Conservation (phyloP, 2,329 filamentous ascomycete genomes). For the Rhinocladiella similis region DNA sequence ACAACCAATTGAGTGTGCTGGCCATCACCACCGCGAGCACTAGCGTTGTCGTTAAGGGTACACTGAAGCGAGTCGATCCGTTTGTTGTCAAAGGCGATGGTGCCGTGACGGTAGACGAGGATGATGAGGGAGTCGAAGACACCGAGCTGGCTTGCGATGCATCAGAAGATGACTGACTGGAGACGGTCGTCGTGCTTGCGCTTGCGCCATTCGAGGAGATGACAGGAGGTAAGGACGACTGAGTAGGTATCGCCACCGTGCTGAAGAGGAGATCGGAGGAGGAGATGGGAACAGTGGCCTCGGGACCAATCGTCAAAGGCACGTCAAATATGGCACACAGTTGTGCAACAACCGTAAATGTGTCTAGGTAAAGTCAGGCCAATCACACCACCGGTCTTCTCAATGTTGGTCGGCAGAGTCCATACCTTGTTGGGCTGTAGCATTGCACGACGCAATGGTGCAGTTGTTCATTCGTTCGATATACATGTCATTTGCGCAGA, state of each 20-base stretch:
- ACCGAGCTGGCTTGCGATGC: not conserved
- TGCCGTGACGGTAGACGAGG: constrained; percentile 5
- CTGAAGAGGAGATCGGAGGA: constrained; percentile 23
- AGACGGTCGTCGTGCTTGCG: not conserved
- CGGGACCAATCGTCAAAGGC: constrained; percentile 23
- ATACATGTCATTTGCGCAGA: constrained; percentile 26
- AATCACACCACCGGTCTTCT: no score
- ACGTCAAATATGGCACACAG: constrained; percentile 24
- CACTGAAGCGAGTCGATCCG: constrained; percentile 1
- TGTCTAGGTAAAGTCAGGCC: constrained; percentile 13
- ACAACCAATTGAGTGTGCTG: constrained; percentile 5
- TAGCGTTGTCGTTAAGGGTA: constrained; percentile 3
- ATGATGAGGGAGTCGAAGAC: constrained; percentile 2
- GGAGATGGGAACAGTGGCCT: constrained; percentile 20
- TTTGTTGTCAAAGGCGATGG: constrained; percentile 8
- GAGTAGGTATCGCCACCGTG: constrained; percentile 20
- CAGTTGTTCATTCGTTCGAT: constrained; percentile 26
- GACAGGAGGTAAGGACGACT: constrained; percentile 18
- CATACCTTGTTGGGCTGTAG: constrained; percentile 24
- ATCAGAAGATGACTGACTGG: not conserved
- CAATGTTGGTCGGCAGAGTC: not conserved
- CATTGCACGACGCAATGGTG: constrained; percentile 22
- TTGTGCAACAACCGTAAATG: constrained; percentile 24
- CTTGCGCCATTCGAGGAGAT: constrained; percentile 7
- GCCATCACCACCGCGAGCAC: constrained; percentile 6